Evolutionary conservation across 805 yeast species (phyloP).

Genomic region (Candida mattraensis): DNA sequence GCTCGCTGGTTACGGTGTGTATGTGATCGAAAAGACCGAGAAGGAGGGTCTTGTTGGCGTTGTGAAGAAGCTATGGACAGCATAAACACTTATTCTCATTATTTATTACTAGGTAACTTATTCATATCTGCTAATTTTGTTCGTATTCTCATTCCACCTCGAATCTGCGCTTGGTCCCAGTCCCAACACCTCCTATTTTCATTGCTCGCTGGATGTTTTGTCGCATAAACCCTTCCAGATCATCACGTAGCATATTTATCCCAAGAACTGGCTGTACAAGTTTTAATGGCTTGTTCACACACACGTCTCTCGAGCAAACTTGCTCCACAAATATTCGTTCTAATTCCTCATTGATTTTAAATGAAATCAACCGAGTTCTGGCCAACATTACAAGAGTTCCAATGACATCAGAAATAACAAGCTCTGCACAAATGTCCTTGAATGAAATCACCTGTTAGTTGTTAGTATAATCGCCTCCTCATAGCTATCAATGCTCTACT

Average conservation of each 20-base stretch:
- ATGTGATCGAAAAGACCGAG: slow-evolving; percentile 62
- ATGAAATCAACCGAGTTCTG: slow-evolving; percentile 15
- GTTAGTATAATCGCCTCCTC: no score
- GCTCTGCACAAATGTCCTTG: no score
- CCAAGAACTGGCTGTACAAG: no score
- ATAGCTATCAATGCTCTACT: no score
- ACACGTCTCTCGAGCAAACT: no score
- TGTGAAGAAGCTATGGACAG: slow-evolving; percentile 36
- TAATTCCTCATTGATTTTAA: slow-evolving; percentile 12
- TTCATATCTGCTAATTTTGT: background rate
- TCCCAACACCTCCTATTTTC: slow-evolving; percentile 5
- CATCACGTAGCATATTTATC: no score
- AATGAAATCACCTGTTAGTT: no score
- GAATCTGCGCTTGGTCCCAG: slow-evolving; percentile 8
- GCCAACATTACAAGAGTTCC: slow-evolving; percentile 13
- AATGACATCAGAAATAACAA: slow-evolving; percentile 3
- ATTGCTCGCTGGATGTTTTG: no score
- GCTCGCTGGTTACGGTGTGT: slow-evolving; percentile 69
- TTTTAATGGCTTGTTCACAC: no score
- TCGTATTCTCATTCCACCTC: no score
- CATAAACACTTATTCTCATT: slow-evolving; percentile 14
- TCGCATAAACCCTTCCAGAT: no score
- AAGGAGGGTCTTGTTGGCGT: slow-evolving; percentile 61
- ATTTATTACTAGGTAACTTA: slow-evolving; percentile 1
- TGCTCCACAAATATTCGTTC: background rate